phyloP scores from a whole-genome alignment of 495 filamentous ascomycete genomes.

The Xylaria cubensis region DNA sequence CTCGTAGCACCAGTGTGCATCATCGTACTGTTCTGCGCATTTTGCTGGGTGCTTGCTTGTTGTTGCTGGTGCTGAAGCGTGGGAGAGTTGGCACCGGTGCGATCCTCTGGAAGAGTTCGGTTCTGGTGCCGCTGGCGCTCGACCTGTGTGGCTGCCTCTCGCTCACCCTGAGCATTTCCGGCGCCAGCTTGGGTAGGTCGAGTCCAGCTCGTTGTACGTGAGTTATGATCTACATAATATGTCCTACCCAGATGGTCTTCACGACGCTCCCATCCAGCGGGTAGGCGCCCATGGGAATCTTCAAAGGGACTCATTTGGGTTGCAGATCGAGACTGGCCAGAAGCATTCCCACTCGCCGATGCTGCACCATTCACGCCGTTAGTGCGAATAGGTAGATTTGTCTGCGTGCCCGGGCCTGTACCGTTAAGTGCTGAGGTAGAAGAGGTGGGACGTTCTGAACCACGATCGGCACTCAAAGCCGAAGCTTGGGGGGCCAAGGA shows the following conservation, averaged over 20 bases:
- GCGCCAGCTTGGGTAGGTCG: constrained; percentile 82
- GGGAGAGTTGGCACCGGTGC: constrained; percentile 92
- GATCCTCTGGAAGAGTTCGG: constrained; percentile 93
- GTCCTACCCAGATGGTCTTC: constrained; percentile 96
- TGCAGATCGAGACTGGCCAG: constrained; percentile 45
- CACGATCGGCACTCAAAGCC: constrained; percentile 42
- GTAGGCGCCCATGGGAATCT: constrained; percentile 89
- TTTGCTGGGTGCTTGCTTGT: constrained; percentile 53
- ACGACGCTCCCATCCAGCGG: constrained; percentile 92
- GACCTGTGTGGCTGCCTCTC: constrained; percentile 86
- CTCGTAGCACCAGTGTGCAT: constrained; percentile 95
- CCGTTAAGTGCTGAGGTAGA: constrained; percentile 55
- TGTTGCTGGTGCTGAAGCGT: constrained; percentile 70
- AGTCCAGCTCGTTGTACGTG: constrained; percentile 94
- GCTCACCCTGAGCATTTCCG: constrained; percentile 75
- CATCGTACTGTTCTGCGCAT: constrained; percentile 74
- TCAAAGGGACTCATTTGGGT: constrained; percentile 89
- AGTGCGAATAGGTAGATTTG: constrained; percentile 45
- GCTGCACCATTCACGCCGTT: constrained; percentile 49
- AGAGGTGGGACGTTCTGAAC: constrained; percentile 48
- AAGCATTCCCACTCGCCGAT: constrained; percentile 43
- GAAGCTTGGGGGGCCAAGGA: constrained; percentile 51
- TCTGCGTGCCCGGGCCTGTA: constrained; percentile 37
- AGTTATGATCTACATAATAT: constrained; percentile 99
- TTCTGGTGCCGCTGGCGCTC: constrained; percentile 94